These are phyloP conservation scores for Leccinum holopus DNA, from an alignment of 1,284 basidiomycete genomes.

Conservation along the genomic window DNA sequence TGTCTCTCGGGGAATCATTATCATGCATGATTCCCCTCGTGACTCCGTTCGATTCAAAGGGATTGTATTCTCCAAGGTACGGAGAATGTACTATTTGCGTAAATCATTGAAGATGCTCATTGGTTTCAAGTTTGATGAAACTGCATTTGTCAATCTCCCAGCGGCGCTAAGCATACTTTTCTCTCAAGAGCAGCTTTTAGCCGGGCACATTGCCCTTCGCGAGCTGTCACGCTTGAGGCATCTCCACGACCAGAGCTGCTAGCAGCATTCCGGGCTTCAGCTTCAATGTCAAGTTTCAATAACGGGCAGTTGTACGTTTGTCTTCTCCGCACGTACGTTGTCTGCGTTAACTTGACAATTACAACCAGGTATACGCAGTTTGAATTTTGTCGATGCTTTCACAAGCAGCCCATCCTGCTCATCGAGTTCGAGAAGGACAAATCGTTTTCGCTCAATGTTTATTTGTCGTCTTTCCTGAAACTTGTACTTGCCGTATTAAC, in stretches of 20 bases:
- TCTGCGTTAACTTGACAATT: neutral
- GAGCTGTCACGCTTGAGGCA: no score
- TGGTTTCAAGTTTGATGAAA: neutral
- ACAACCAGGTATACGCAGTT: conserved; percentile 87
- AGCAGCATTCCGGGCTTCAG: conserved; percentile 67
- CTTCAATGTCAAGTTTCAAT: conserved; percentile 78
- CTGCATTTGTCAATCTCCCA: neutral
- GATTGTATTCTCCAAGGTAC: neutral
- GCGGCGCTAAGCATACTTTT: neutral
- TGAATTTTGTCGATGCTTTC: conserved; percentile 84
- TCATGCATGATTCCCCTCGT: no score
- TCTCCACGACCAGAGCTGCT: no score
- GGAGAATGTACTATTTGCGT: no score
- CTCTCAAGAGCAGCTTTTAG: neutral
- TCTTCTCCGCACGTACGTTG: neutral
- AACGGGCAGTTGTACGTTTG: conserved; percentile 83
- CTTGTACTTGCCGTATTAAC: neutral
- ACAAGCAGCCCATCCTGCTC: conserved; percentile 89
- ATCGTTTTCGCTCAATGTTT: conserved; percentile 85
- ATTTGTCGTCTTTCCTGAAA: conserved; percentile 20
- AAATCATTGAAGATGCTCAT: no score
- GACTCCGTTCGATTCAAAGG: neutral
- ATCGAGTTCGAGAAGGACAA: conserved; percentile 99
- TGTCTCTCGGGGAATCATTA: no score
- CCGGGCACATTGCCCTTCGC: neutral